A percentile compares a stretch with the other conserved stretches of the same genome.
These are phyloP conservation scores for Phytophthora hybrid DNA, from an alignment of 352 stramenopile species.

Conservation along the genomic window DNA sequence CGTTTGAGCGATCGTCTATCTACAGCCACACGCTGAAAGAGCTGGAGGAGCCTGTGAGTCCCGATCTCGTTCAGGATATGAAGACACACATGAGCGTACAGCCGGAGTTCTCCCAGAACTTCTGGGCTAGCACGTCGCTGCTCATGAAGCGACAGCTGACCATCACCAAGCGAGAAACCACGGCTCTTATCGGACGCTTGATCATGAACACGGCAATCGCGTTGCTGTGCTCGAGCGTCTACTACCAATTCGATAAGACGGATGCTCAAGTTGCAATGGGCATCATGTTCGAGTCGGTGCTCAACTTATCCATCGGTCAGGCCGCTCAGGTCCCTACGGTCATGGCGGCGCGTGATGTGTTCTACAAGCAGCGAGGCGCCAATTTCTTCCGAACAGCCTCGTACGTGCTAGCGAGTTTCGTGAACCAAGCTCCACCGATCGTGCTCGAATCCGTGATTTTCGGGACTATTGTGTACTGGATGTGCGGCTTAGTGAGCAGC, in stretches of 20 bases:
- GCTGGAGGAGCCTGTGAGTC: neutral
- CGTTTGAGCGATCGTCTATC: conserved; percentile 52
- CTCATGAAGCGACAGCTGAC: conserved; percentile 37
- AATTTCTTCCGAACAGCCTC: conserved; percentile 26
- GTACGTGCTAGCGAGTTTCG: conserved; percentile 14
- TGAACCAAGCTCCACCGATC: conserved; percentile 1
- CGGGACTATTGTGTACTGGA: conserved; percentile 76
- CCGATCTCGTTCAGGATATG: conserved; percentile 24
- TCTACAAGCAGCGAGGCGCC: conserved; percentile 30
- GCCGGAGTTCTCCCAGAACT: conserved; percentile 36
- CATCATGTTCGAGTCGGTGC: conserved; percentile 70
- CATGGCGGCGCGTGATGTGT: conserved; percentile 50
- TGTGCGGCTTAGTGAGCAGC: conserved; percentile 53
- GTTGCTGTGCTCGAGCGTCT: conserved; percentile 39
- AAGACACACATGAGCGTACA: conserved; percentile 7
- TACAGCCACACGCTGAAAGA: conserved; percentile 8
- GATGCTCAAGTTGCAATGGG: conserved; percentile 45
- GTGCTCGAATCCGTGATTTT: conserved; percentile 55
- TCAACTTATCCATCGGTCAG: conserved; percentile 69
- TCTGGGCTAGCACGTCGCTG: conserved; percentile 26
- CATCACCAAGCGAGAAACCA: conserved; percentile 33
- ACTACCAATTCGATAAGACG: conserved; percentile 34
- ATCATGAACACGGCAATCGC: conserved; percentile 39
- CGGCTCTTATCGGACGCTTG: conserved; percentile 30
- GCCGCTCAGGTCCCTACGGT: conserved; percentile 67